These are phyloP conservation scores for Chaetothyriales sp. DNA, from an alignment of 2,329 filamentous ascomycete species.

Conservation along the genomic window DNA sequence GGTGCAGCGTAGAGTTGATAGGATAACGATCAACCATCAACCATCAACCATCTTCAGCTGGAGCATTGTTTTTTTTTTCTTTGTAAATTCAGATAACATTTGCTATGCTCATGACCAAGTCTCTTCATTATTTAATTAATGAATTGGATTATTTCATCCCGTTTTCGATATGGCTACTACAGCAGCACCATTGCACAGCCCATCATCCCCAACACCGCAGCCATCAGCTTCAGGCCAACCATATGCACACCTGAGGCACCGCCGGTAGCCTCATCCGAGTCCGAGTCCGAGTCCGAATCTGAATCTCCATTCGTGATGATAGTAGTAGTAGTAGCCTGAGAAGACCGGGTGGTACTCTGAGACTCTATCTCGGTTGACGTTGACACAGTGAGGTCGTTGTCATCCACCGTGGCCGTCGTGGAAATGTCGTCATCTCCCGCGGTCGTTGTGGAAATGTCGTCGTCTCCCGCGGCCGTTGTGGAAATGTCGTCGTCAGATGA, in stretches of 20 bases:
- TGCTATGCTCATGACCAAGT: too few relatives aligned
- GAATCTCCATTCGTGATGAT: too few relatives aligned
- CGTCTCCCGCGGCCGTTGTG: neutral
- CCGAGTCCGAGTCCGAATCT: neutral
- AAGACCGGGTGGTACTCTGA: neutral
- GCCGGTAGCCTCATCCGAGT: neutral
- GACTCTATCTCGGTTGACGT: too few relatives aligned
- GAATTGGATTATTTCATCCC: too few relatives aligned
- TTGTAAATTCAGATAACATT: too few relatives aligned
- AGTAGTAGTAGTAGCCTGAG: neutral
- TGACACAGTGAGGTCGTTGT: neutral
- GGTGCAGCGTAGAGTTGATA: slow-evolving; percentile 1
- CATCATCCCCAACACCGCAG: neutral
- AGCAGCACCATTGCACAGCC: neutral
- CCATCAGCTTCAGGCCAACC: neutral
- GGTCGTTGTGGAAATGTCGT: neutral
- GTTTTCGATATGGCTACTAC: neutral
- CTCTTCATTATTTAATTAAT: too few relatives aligned
- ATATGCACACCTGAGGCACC: neutral
- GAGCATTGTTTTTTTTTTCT: too few relatives aligned
- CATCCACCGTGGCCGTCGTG: slow-evolving; percentile 1
- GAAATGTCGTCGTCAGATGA: neutral
- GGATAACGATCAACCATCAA: neutral
- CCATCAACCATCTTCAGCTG: too few relatives aligned
- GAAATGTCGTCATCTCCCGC: too few relatives aligned